Percentiles rank a stretch among this genome's conserved stretches.
These are phyloP conservation scores for Tricholomella constricta DNA, from an alignment of 768 basidiomycete species.

Conservation along the genomic window DNA sequence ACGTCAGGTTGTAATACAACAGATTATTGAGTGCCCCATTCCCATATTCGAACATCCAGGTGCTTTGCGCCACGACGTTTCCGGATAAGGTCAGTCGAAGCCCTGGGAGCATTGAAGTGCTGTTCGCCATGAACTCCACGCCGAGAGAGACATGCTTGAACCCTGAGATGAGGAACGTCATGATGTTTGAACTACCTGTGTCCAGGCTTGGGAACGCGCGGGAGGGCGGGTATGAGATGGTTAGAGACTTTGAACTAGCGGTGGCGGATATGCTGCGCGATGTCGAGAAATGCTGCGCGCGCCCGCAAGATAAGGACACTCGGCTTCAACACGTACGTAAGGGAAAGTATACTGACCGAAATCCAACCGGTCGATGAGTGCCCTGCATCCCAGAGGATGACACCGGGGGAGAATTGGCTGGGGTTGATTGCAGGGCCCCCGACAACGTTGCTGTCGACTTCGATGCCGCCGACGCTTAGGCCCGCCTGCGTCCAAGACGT, in stretches of 20 bases:
- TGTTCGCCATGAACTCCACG: constrained; percentile 21
- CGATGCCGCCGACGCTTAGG: constrained; percentile 29
- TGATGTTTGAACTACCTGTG: constrained; percentile 17
- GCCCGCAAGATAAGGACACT: not conserved
- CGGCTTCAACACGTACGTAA: not conserved
- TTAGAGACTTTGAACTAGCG: constrained; percentile 21
- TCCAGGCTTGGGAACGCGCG: constrained; percentile 22
- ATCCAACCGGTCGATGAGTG: constrained; percentile 23
- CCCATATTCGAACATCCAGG: constrained; percentile 22
- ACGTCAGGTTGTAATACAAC: constrained; percentile 31
- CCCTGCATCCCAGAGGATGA: constrained; percentile 26
- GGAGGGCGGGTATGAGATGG: constrained; percentile 28
- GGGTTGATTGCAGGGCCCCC: constrained; percentile 30
- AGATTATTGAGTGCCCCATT: constrained; percentile 23
- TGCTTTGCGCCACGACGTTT: constrained; percentile 18
- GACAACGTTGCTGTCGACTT: constrained; percentile 26
- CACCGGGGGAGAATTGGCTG: constrained; percentile 22
- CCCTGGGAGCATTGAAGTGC: constrained; percentile 23
- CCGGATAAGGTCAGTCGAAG: constrained; percentile 22
- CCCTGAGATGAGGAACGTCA: constrained; percentile 30
- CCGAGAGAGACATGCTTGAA: constrained; percentile 18
- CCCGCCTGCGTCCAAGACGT: constrained; percentile 28
- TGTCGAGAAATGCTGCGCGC: constrained; percentile 27
- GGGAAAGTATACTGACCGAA: constrained; percentile 15
- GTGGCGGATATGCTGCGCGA: constrained; percentile 25